Base-by-base conservation (phyloP, 2,329 filamentous ascomycete species). In the Lasiodiplodia sp. region DNA sequence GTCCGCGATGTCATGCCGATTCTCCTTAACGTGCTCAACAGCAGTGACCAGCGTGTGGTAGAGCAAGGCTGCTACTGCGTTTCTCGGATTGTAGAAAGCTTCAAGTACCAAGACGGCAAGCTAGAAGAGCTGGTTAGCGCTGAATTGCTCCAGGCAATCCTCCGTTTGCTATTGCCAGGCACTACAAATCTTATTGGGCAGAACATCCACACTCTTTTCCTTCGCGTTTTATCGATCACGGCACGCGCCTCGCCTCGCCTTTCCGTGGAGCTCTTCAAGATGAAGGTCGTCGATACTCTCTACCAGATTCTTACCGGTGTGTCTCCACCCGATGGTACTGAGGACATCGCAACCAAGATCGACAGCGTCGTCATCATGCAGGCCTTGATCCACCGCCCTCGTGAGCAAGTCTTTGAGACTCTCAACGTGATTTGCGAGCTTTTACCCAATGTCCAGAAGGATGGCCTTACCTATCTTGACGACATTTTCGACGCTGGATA, bases 311-410 rank as follows among this genome's bases (percentile, higher is more conserved):
- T 99, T 62, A 98, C 96, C 0, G 96, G 96, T 23, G 93, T 99
- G 2, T 98, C 96, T 0, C 94, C 96, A 1, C 96, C 96, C 0
- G 88, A 85, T 71, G 92, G 91, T 40, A 90, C 87, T 1, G 90
- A 94, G 44, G 90, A 95, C 77, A 88, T 93, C 68, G 91, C 90
- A 37, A 91, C 88, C 47, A 97, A 96, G 81, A 91, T 98, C 72
- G 95, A 98, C 80, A 97, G 94, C 76, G 95, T 98, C 67, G 88
- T 99, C 56, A 96, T 99, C 75, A 99, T 99, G 96, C 96, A 99
- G 82, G 94, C 96, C 47, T 86, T 99, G 71, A 97, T 99, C 65
- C 96, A 98, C 77, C 90, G 95, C 51, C 96, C 96, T 7, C 90
- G 94, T 68, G 96, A 99, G 73, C 96, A 99, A 80, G 92, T 99